Evolutionary conservation across 176 grass and related monocot genomes (phyloP).

Genomic region (sorghum (Sorghum bicolor)): Sorghum_bicolor_NCBIv3 NC_012879.2:55300501-55301000

Average conservation of each 20-base stretch:
- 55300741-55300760: conserved; percentile 10
- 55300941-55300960: conserved; percentile 95
- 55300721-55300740: not conserved
- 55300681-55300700: conserved; percentile 97
- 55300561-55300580: conserved; percentile 17
- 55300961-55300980: conserved; percentile 65
- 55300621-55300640: conserved; percentile 79
- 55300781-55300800: conserved; percentile 95
- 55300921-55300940: conserved; percentile 69
- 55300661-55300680: conserved; percentile 97
- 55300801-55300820: conserved; percentile 89
- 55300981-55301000: conserved; percentile 17
- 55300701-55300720: conserved; percentile 26
- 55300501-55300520: not conserved
- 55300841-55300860: conserved; percentile 76
- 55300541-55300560: conserved; percentile 19
- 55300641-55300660: conserved; percentile 77
- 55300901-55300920: conserved; percentile 18
- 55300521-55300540: conserved; percentile 14
- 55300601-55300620: conserved; percentile 81
- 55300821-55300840: conserved; percentile 99
- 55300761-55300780: conserved; percentile 39
- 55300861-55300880: conserved; percentile 11
- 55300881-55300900: not conserved
- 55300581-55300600: conserved; percentile 86